A percentile compares a stretch with the other conserved stretches of the same genome.
These are phyloP conservation scores for Mycosphaerella sp. DNA, from an alignment of 2,329 filamentous ascomycete genomes.

Conservation along the genomic window DNA sequence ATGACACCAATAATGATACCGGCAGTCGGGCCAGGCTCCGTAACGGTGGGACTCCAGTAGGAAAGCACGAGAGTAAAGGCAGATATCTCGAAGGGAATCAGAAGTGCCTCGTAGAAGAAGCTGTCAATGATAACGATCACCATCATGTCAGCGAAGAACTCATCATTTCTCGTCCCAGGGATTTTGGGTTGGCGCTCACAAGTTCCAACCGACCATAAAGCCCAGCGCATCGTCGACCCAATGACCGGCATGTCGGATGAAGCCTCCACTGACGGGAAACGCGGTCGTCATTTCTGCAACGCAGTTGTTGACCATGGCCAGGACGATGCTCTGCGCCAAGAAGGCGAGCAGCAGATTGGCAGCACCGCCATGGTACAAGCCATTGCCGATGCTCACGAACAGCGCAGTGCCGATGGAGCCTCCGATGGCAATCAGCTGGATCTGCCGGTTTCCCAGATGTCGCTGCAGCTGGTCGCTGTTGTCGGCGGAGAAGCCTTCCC, in stretches of 20 bases:
- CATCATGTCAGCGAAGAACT: background rate
- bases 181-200: constrained; percentile 10
- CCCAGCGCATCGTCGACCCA: constrained; percentile 60
- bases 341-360: constrained; percentile 55
- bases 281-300: constrained; percentile 60
- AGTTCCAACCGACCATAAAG: constrained; percentile 42
- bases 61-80: constrained; percentile 38
- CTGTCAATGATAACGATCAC: background rate
- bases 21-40: constrained; percentile 32
- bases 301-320: constrained; percentile 59
- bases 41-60: constrained; percentile 40
- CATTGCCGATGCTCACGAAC: constrained; percentile 50
- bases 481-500: constrained; percentile 19
- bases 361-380: constrained; percentile 47
- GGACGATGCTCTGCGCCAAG: constrained; percentile 49
- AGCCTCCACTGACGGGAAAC: constrained; percentile 58
- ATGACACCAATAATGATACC: constrained; percentile 39
- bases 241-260: constrained; percentile 57
- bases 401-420: constrained; percentile 33
- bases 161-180: background rate
- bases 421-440: constrained; percentile 36
- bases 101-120: constrained; percentile 44
- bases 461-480: constrained; percentile 31
- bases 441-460: constrained; percentile 32
- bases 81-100: constrained; percentile 50